phyloP scores from a whole-genome alignment of 306 rosid genomes.

The Cucumis melo region DNA sequence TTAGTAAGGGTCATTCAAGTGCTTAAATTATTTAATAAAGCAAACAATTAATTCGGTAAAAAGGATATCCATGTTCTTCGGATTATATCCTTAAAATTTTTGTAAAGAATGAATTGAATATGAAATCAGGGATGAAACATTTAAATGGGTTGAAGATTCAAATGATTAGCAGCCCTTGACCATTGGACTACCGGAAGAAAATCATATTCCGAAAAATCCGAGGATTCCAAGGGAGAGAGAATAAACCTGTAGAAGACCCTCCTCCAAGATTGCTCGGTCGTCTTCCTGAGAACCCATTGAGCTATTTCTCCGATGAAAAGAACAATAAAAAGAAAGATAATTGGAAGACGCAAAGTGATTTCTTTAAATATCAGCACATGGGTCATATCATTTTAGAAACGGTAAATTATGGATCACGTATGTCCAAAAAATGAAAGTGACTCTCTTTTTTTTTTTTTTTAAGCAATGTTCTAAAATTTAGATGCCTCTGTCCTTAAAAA shows the following conservation, averaged over 20 bases:
- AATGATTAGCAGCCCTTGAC: neutral
- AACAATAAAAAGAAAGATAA: neutral
- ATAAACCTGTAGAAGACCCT: constrained; percentile 31
- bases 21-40: neutral
- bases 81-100: neutral
- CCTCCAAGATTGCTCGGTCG: constrained; percentile 30
- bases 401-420: neutral
- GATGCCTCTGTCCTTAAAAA: too few species aligned
- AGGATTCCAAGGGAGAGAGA: neutral
- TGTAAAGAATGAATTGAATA: neutral
- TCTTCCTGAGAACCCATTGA: constrained; percentile 37
- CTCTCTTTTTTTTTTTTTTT: too few species aligned
- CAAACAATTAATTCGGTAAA: neutral
- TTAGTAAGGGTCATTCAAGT: neutral
- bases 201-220: neutral
- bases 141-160: neutral
- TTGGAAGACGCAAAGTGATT: neutral
- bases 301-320: neutral
- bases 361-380: neutral
- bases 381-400: neutral
- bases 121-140: neutral
- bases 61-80: neutral
- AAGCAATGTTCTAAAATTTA: too few species aligned
- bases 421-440: neutral
- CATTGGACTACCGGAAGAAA: neutral